phyloP scores from a whole-genome alignment of 805 yeast genomes.

The Yamadazyma kitorensis region DNA sequence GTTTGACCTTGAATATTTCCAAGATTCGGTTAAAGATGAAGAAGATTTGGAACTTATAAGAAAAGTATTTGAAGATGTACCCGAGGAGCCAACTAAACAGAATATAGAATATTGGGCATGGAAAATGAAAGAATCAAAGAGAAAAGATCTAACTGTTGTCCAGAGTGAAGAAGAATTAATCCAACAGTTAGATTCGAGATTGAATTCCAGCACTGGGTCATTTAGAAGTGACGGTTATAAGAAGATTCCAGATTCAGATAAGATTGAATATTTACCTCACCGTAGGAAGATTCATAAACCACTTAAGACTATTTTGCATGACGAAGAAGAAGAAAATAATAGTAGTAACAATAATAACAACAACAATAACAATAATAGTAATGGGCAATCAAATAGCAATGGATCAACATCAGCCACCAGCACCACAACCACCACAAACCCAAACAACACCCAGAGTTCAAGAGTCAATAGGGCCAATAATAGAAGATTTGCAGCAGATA shows the following conservation, averaged over 20 bases:
- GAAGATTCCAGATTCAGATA: slow-evolving; percentile 70
- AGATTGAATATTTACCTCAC: slow-evolving; percentile 78
- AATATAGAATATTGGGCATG: slow-evolving; percentile 65
- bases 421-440: slow-evolving; percentile 11
- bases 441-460: slow-evolving; percentile 53
- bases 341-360: slow-evolving; percentile 8
- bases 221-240: slow-evolving; percentile 71
- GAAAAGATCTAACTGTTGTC: slow-evolving; percentile 16
- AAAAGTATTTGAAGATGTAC: slow-evolving; percentile 33
- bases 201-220: slow-evolving; percentile 52
- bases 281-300: slow-evolving; percentile 67
- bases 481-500: slow-evolving; percentile 86
- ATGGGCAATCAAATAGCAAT: slow-evolving; percentile 71
- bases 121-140: slow-evolving; percentile 43
- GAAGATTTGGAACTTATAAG: slow-evolving; percentile 65
- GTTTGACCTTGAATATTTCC: slow-evolving; percentile 48
- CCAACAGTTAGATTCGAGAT: slow-evolving; percentile 25
- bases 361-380: slow-evolving; percentile 37
- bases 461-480: slow-evolving; percentile 84
- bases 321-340: slow-evolving; percentile 43
- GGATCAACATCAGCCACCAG: background rate
- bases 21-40: slow-evolving; percentile 59
- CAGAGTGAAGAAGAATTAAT: slow-evolving; percentile 27
- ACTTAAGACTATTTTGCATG: slow-evolving; percentile 69
- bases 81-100: slow-evolving; percentile 18